phyloP scores from a whole-genome alignment of 2,329 filamentous ascomycete genomes.

The Hirsutella thompsonii region DNA sequence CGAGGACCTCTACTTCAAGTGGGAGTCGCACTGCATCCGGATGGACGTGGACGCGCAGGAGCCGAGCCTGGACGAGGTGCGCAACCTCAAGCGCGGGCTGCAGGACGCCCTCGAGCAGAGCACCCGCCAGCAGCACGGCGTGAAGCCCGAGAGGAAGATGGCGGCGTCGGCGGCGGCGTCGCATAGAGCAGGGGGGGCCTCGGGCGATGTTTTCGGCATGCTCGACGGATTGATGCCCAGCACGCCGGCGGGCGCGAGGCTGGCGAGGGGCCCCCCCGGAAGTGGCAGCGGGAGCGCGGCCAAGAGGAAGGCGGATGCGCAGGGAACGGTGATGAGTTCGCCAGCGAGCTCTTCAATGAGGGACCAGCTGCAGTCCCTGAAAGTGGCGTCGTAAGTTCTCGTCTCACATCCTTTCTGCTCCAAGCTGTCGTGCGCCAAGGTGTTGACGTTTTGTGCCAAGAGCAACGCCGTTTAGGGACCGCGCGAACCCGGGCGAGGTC shows the following conservation, averaged over 20 bases:
- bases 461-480: slow-evolving; percentile 49
- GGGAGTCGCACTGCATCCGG: slow-evolving; percentile 95
- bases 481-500: slow-evolving; percentile 67
- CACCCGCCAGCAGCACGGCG: slow-evolving; percentile 45
- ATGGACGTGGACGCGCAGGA: slow-evolving; percentile 73
- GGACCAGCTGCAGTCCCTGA: slow-evolving; percentile 19
- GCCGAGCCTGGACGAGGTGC: slow-evolving; percentile 52
- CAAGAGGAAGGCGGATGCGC: slow-evolving; percentile 18
- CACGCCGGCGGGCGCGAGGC: slow-evolving; percentile 35
- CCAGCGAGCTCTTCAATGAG: slow-evolving; percentile 18
- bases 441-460: too few species aligned
- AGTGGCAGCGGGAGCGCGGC: slow-evolving; percentile 15
- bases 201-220: slow-evolving; percentile 73
- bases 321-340: slow-evolving; percentile 16
- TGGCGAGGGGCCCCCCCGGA: slow-evolving; percentile 17
- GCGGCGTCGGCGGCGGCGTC: slow-evolving; percentile 52
- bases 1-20: slow-evolving; percentile 94
- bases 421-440: too few species aligned
- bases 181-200: too few species aligned
- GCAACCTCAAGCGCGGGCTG: slow-evolving; percentile 74
- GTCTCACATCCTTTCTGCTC: too few species aligned
- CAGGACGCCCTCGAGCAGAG: slow-evolving; percentile 74
- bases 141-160: slow-evolving; percentile 49
- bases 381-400: slow-evolving; percentile 14
- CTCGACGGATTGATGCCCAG: slow-evolving; percentile 57